A percentile compares a stretch with the other conserved stretches of the same genome.
Evolutionary conservation across 108 stramenopile genomes (phyloP).

Genomic region (Phaeodactylum tricornutum): DNA sequence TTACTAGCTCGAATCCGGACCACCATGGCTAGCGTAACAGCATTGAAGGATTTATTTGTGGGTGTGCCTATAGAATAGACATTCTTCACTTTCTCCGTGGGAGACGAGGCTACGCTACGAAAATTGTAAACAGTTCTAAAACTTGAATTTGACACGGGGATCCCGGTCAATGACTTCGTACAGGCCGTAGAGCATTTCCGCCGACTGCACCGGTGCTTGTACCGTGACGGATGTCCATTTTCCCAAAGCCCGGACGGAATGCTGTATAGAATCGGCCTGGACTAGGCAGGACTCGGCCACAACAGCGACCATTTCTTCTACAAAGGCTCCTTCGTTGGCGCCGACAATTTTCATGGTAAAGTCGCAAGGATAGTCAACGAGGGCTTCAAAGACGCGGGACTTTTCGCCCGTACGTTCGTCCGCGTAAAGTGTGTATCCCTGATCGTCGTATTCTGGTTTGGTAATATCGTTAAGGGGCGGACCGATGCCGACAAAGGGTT

Average conservation of each 20-base stretch:
- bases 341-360: constrained; percentile 88
- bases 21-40: no score
- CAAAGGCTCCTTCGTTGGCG: constrained; percentile 59
- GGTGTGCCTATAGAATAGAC: no score
- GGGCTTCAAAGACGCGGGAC: constrained; percentile 80
- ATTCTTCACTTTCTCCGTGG: no score
- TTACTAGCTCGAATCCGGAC: no score
- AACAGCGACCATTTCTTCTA: constrained; percentile 55
- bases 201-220: constrained; percentile 64
- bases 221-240: constrained; percentile 84
- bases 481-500: constrained; percentile 61
- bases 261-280: constrained; percentile 11
- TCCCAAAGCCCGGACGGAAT: constrained; percentile 50
- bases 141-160: constrained; percentile 86
- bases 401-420: constrained; percentile 78
- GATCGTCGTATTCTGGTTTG: constrained; percentile 77
- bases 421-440: constrained; percentile 85
- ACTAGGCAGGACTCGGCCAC: constrained; percentile 72
- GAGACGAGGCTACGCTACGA: no score
- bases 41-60: no score
- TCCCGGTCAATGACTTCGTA: constrained; percentile 70
- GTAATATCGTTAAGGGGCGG: constrained; percentile 48
- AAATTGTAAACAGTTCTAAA: no score
- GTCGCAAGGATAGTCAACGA: constrained; percentile 82
- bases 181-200: constrained; percentile 77